Evolutionary conservation across 768 basidiomycete genomes (phyloP), one percentile per base, ranked within the genome.

Genomic region (Rickenella mellea): DNA sequence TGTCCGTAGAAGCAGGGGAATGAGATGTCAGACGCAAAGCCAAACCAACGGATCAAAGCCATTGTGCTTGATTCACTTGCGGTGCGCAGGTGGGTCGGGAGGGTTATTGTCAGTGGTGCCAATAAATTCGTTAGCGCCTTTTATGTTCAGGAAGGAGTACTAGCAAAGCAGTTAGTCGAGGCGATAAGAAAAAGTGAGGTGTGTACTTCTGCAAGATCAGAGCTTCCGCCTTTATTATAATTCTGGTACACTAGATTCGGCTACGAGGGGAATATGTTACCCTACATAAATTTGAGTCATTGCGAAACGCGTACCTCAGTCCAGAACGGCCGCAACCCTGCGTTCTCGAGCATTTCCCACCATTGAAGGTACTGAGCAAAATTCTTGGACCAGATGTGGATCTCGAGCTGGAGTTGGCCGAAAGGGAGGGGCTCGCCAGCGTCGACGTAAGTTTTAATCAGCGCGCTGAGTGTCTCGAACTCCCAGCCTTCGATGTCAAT

Each of bases 131-230:
- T n/a, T n/a, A n/a, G n/a, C n/a, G n/a, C n/a, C n/a, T n/a, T n/a
- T n/a, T 50, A 68, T 60, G 48, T 74, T 74, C 35, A 74, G 60
- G 48, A 73, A 74, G 17, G 73, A 71, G 45, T 73, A 74, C 73
- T n/a, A n/a, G n/a, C n/a, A n/a, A n/a, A n/a, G n/a, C n/a, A n/a
- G n/a, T n/a, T n/a, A n/a, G n/a, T n/a, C n/a, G n/a, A n/a, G n/a
- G n/a, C n/a, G n/a, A n/a, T n/a, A n/a, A n/a, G n/a, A n/a, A n/a
- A n/a, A n/a, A n/a, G n/a, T n/a, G n/a, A n/a, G n/a, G n/a, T n/a
- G n/a, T n/a, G n/a, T n/a, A n/a, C n/a, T n/a, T 64, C 62, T 4
- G 57, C 54, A 5, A 63, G 49, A 27, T 52, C 53, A 11, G 61
- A 52, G 3, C 50, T 45, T 22, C 46, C 48, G 17, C 52, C 45